Percentiles rank a stretch among this genome's conserved stretches.
Evolutionary conservation across 2,329 filamentous ascomycete species (phyloP).

Genomic region (Fusarium torulosum): DNA sequence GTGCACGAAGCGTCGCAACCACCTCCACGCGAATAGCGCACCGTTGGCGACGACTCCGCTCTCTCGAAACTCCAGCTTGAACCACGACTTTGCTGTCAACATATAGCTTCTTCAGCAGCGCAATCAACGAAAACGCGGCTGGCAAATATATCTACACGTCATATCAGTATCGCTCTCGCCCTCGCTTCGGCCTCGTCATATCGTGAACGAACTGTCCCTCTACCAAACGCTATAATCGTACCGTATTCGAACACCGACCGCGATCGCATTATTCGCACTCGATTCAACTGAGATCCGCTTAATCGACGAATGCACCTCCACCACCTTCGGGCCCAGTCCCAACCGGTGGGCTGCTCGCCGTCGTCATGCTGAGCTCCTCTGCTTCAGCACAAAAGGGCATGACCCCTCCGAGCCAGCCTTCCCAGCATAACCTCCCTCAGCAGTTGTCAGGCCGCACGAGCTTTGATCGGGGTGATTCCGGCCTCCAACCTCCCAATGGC

Average conservation of each 20-base stretch:
- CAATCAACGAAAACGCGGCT: constrained; percentile 23
- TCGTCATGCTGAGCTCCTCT: constrained; percentile 53
- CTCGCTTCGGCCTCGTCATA: background rate
- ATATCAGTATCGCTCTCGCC: background rate
- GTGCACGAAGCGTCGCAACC: constrained; percentile 38
- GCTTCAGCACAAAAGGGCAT: constrained; percentile 50
- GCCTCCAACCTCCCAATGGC: constrained; percentile 64
- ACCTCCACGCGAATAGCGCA: constrained; percentile 42
- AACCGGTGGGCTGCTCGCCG: constrained; percentile 53
- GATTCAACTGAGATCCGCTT: constrained; percentile 21
- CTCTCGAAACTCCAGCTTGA: constrained; percentile 32
- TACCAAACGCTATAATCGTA: constrained; percentile 17
- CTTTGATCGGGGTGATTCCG: constrained; percentile 67
- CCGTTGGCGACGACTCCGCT: constrained; percentile 34
- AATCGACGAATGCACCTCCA: constrained; percentile 55
- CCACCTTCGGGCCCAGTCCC: constrained; percentile 55
- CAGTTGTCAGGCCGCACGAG: constrained; percentile 47
- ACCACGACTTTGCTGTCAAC: constrained; percentile 22
- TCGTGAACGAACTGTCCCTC: constrained; percentile 11
- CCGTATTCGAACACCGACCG: constrained; percentile 20
- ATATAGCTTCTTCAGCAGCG: constrained; percentile 16
- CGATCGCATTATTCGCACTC: constrained; percentile 35
- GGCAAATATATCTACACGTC: constrained; percentile 1
- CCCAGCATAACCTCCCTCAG: constrained; percentile 55
- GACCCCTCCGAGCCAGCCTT: constrained; percentile 51